Percentiles rank a stretch among this genome's conserved stretches.
Evolutionary conservation across 108 stramenopile species (phyloP).

Genomic region (Fistulifera pelliculosa): DNA sequence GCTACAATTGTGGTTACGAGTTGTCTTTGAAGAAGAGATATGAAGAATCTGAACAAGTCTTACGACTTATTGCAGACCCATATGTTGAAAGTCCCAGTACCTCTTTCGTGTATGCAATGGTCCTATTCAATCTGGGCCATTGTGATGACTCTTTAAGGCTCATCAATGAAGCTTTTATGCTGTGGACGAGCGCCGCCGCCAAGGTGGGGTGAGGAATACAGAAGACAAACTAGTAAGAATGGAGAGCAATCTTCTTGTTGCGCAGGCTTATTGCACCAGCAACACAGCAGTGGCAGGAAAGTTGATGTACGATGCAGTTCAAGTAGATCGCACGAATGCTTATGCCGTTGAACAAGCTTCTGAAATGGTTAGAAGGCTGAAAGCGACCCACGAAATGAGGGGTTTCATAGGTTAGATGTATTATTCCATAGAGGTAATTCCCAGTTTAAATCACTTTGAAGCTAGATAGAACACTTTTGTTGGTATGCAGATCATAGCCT

Average conservation of each 20-base stretch:
- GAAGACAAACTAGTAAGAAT: constrained; percentile 11
- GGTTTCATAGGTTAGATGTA: neutral
- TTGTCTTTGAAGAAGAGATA: constrained; percentile 35
- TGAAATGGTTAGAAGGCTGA: constrained; percentile 14
- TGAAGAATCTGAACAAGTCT: constrained; percentile 32
- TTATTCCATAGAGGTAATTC: too few species aligned
- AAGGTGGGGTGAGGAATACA: constrained; percentile 30
- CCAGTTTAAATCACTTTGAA: too few species aligned
- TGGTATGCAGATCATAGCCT: too few species aligned
- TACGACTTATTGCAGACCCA: constrained; percentile 37
- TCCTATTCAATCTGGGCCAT: constrained; percentile 31
- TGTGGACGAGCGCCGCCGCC: constrained; percentile 23
- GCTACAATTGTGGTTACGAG: constrained; percentile 55
- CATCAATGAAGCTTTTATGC: constrained; percentile 38
- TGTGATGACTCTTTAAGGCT: constrained; percentile 23
- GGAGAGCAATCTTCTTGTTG: constrained; percentile 41
- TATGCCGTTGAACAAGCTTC: constrained; percentile 32
- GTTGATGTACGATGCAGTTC: constrained; percentile 26
- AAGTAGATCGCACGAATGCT: constrained; percentile 30
- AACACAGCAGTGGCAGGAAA: constrained; percentile 16
- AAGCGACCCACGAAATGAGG: neutral
- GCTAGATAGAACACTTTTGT: too few species aligned
- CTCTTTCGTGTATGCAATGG: constrained; percentile 53
- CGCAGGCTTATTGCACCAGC: constrained; percentile 25
- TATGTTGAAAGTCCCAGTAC: constrained; percentile 35